Percentiles rank a stretch among this genome's conserved stretches.
These are phyloP conservation scores for Apiospora koreana DNA, from an alignment of 2,329 filamentous ascomycete genomes.

Conservation along the genomic window DNA sequence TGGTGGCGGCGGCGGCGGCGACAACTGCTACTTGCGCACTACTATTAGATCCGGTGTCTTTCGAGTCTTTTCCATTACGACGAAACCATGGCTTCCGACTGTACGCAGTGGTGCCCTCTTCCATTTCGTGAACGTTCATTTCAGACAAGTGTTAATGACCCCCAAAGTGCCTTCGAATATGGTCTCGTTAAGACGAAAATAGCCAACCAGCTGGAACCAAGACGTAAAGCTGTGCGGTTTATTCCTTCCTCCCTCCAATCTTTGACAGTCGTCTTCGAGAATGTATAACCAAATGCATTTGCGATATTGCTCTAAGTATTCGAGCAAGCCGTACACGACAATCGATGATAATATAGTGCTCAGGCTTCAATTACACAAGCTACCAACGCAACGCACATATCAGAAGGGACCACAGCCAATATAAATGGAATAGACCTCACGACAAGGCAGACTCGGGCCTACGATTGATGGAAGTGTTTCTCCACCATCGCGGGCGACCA, in stretches of 20 bases:
- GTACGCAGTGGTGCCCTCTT: not conserved
- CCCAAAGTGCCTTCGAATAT: not conserved
- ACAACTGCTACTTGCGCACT: not conserved
- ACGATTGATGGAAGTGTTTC: not conserved
- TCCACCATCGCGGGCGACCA: not conserved
- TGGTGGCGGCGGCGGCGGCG: not conserved
- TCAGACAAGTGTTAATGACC: not conserved
- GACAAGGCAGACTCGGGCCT: not conserved
- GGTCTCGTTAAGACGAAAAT: not conserved
- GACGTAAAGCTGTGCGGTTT: not conserved
- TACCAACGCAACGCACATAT: not conserved
- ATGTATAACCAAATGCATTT: not conserved
- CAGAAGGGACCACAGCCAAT: not conserved
- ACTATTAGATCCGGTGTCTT: not conserved
- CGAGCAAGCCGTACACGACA: not conserved
- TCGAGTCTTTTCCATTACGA: not conserved
- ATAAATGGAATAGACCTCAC: not conserved
- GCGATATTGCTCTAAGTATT: not conserved
- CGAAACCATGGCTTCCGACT: not conserved
- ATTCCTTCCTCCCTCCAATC: not conserved
- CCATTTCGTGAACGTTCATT: not conserved
- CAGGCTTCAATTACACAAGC: no score
- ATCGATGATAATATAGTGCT: not conserved
- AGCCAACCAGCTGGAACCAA: not conserved
- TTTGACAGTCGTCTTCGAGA: not conserved